Percentiles rank a stretch among this genome's conserved stretches.
Evolutionary conservation across 345 rosid genomes (phyloP).

Genomic region (Bruguiera sexangula): DNA sequence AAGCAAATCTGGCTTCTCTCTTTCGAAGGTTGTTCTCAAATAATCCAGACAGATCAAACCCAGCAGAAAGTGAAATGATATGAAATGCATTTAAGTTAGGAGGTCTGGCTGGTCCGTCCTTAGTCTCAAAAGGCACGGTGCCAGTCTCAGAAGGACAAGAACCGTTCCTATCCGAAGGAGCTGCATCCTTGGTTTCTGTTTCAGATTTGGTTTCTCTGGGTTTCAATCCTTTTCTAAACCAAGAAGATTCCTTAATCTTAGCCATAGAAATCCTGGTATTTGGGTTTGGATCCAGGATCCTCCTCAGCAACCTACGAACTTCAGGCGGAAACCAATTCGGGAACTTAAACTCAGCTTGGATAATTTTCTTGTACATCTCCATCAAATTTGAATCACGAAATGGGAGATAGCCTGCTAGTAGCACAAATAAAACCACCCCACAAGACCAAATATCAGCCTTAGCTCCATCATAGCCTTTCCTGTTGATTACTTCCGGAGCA

Average conservation of each 20-base stretch:
- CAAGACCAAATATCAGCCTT: conserved; percentile 33
- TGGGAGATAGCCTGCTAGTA: conserved; percentile 26
- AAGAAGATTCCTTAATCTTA: conserved; percentile 17
- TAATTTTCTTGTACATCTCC: conserved; percentile 29
- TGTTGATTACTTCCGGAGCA: conserved; percentile 27
- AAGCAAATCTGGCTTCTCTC: conserved; percentile 23
- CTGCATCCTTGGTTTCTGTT: conserved; percentile 5
- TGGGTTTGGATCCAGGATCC: conserved; percentile 23
- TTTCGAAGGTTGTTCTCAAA: conserved; percentile 12
- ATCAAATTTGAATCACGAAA: conserved; percentile 30
- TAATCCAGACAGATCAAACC: conserved; percentile 28
- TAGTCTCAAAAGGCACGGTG: conserved; percentile 9
- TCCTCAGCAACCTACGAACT: conserved; percentile 19
- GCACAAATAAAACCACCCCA: conserved; percentile 31
- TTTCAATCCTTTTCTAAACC: conserved; percentile 20
- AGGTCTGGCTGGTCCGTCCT: conserved; percentile 4
- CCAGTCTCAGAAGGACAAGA: conserved; percentile 21
- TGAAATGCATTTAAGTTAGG: conserved; percentile 26
- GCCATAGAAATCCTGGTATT: conserved; percentile 19
- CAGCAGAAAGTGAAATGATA: conserved; percentile 26
- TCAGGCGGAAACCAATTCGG: conserved; percentile 29
- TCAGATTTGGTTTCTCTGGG: conserved; percentile 15
- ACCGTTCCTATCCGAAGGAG: conserved; percentile 7
- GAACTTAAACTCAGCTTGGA: conserved; percentile 25
- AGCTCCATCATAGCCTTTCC: conserved; percentile 33